Evolutionary conservation across 495 filamentous ascomycete genomes (phyloP).

Genomic region (Penicillium turbatum): DNA sequence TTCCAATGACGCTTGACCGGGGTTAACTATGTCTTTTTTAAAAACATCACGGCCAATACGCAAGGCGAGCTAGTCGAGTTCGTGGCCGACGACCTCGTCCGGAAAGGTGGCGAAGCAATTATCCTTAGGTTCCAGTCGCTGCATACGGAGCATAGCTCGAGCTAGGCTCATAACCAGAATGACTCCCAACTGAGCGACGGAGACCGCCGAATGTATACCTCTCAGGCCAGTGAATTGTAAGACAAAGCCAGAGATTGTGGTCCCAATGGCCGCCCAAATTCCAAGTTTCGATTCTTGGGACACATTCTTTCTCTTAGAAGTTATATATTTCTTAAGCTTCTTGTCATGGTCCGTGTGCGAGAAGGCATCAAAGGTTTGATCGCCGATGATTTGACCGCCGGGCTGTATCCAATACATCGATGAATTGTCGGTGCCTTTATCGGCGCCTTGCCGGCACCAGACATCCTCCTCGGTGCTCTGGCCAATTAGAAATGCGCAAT

Average conservation of each 20-base stretch:
- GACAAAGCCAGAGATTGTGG: conserved; percentile 5
- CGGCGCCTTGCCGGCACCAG: not conserved
- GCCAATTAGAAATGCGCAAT: conserved; percentile 10
- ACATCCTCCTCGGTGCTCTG: conserved; percentile 8
- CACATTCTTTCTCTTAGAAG: conserved; percentile 1
- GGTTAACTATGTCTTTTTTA: not conserved
- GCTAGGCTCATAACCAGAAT: conserved; percentile 5
- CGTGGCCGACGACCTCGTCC: conserved; percentile 8
- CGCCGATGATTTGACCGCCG: conserved; percentile 8
- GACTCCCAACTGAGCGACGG: conserved; percentile 7
- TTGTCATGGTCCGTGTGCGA: conserved; percentile 1
- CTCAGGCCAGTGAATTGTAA: conserved; percentile 11
- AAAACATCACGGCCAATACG: not conserved
- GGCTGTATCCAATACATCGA: conserved; percentile 13
- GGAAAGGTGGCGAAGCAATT: not conserved
- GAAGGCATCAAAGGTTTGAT: conserved; percentile 14
- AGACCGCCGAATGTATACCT: conserved; percentile 5
- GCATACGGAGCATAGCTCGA: conserved; percentile 4
- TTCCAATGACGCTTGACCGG: too few species aligned
- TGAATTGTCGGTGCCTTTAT: not conserved
- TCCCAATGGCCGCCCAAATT: conserved; percentile 3
- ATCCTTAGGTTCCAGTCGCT: not conserved
- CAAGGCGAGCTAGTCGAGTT: conserved; percentile 13
- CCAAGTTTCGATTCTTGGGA: not conserved
- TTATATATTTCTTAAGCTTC: not conserved